These are phyloP conservation scores for Berberis vulgaris DNA, from an alignment of 164 flowering plant genomes.

Conservation along the genomic window DNA sequence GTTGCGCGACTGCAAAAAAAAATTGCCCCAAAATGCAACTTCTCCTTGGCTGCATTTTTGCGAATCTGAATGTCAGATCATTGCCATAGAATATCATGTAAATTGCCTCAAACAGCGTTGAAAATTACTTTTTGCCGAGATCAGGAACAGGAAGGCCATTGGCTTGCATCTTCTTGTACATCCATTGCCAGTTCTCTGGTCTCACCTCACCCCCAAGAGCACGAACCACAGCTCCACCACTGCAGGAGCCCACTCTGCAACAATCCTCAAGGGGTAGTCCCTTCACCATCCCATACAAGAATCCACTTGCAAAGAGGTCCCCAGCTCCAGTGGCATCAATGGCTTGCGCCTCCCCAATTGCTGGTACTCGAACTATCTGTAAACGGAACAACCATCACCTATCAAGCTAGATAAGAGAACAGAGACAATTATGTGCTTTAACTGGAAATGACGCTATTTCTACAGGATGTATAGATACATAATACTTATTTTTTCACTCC, in stretches of 20 bases:
- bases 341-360: constrained; percentile 60
- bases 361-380: constrained; percentile 72
- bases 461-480: too few species aligned
- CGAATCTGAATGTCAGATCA: background rate
- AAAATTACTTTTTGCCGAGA: constrained; percentile 11
- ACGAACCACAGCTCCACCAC: constrained; percentile 85
- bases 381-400: background rate
- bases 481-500: too few species aligned
- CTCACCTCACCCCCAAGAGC: constrained; percentile 91
- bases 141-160: constrained; percentile 62
- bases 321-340: constrained; percentile 97
- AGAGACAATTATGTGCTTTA: background rate
- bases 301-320: constrained; percentile 91
- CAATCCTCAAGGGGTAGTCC: constrained; percentile 80
- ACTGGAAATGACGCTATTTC: background rate
- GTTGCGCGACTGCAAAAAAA: background rate
- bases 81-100: background rate
- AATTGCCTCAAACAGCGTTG: background rate
- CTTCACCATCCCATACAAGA: constrained; percentile 75
- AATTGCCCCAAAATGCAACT: constrained; percentile 9
- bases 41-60: constrained; percentile 3
- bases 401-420: background rate
- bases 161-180: constrained; percentile 77
- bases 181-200: constrained; percentile 89
- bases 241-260: constrained; percentile 84